Base-by-base conservation (phyloP, 148 eudicot genomes). In the Cornus controversa region DNA sequence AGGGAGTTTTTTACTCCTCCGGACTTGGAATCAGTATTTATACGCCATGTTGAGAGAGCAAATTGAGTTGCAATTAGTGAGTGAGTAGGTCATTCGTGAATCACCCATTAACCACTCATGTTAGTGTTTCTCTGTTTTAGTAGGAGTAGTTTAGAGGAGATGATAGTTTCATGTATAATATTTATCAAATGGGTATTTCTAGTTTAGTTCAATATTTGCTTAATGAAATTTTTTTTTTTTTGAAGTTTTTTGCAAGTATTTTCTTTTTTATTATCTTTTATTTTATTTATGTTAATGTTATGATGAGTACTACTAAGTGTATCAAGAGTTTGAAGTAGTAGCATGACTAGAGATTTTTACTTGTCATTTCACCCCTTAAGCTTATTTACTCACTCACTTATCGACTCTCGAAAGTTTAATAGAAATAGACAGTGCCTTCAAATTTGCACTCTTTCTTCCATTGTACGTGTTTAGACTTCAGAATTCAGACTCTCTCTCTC, bases 21-120 rank as follows among this genome's bases (percentile, higher is more conserved):
- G 16, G 92, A 89, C 74, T 82, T 91, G 85, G 94, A 89, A 64
- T 77, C 87, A 0, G 86, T 90, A 8, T 90, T 90, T 67, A 84
- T 78, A 16, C 84, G 83, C 64, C 87, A 66, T 60, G 83, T 79
- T 16, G 80, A 81, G 77, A 84, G 82, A 72, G 90, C 80, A 28
- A 82, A 75, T 24, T 84, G 73, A 81, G 74, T 65, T 50, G 18
- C 37, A 0, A 47, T 53, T 80, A 7, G 50, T 0, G 53, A 6
- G 58, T 23, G n/a, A n/a, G n/a, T n/a, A n/a, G n/a, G n/a, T n/a
- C n/a, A n/a, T n/a, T n/a, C n/a, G n/a, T n/a, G n/a, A n/a, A n/a
- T n/a, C n/a, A n/a, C n/a, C n/a, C n/a, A n/a, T n/a, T n/a, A n/a
- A n/a, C n/a, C n/a, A n/a, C n/a, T n/a, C n/a, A n/a, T n/a, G n/a